phyloP scores from a whole-genome alignment of 345 rosid genomes.

The Dimocarpus longan region DNA sequence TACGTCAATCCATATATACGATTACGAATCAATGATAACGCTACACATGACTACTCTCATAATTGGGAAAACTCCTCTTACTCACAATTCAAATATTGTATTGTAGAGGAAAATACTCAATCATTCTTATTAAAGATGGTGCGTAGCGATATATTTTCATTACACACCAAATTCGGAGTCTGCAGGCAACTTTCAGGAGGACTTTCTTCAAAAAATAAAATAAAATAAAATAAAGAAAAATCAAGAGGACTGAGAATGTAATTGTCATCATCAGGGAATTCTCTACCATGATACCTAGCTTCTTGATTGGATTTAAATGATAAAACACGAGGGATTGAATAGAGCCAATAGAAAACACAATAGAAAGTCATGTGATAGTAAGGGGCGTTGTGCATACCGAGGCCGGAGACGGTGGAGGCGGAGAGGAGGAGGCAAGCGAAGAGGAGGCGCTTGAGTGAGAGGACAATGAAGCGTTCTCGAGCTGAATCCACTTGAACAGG shows the following conservation, averaged over 20 bases:
- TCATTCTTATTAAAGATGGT: too few relatives aligned
- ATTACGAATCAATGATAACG: too few relatives aligned
- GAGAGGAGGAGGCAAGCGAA: slow-evolving; percentile 82
- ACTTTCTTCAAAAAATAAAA: slow-evolving; percentile 44
- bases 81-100: too few relatives aligned
- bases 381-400: slow-evolving; percentile 85
- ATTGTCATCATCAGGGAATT: slow-evolving; percentile 68
- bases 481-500: slow-evolving; percentile 95
- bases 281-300: slow-evolving; percentile 84
- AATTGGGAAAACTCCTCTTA: too few relatives aligned
- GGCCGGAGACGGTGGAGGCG: slow-evolving; percentile 80
- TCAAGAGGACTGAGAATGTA: slow-evolving; percentile 6
- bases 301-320: slow-evolving; percentile 83
- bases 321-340: slow-evolving; percentile 75
- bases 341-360: slow-evolving; percentile 91
- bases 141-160: too few relatives aligned
- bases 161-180: slow-evolving; percentile 24
- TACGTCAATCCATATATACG: too few relatives aligned
- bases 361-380: slow-evolving; percentile 75
- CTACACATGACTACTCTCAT: too few relatives aligned
- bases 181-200: slow-evolving; percentile 81
- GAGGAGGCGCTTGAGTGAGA: slow-evolving; percentile 83
- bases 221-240: too few relatives aligned
- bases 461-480: slow-evolving; percentile 86
- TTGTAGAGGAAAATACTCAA: too few relatives aligned